phyloP scores from a whole-genome alignment of 495 filamentous ascomycete genomes.

The Xylaria cubensis region DNA sequence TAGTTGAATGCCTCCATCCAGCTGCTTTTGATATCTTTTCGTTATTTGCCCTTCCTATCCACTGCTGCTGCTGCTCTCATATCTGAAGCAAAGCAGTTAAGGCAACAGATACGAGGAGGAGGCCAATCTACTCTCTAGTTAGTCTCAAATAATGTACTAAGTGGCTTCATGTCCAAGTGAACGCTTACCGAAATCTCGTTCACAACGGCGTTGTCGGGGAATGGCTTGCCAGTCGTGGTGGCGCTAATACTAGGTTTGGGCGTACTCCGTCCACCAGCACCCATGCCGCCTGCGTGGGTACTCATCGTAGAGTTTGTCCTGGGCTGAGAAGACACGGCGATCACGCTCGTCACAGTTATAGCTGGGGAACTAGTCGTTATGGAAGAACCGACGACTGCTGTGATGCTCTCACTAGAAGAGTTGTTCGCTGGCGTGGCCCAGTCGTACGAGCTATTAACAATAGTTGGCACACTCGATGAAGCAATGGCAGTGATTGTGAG shows the following conservation, averaged over 20 bases:
- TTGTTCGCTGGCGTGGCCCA: not conserved
- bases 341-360: not conserved
- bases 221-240: conserved; percentile 23
- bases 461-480: not conserved
- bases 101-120: conserved; percentile 29
- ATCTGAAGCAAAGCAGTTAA: conserved; percentile 32
- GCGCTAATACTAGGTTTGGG: conserved; percentile 16
- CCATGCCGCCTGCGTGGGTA: conserved; percentile 20
- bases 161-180: not conserved
- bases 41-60: not conserved
- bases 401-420: conserved; percentile 17
- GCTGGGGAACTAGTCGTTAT: not conserved
- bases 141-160: conserved; percentile 16
- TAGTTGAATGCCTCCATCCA: not conserved
- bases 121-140: conserved; percentile 29
- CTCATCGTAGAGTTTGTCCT: conserved; percentile 12
- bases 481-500: conserved; percentile 7
- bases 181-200: conserved; percentile 33
- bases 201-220: conserved; percentile 24
- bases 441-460: conserved; percentile 2
- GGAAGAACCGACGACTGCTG: conserved; percentile 24
- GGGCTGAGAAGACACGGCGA: conserved; percentile 19
- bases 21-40: not conserved
- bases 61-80: conserved; percentile 22
- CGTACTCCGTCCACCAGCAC: conserved; percentile 22